Evolutionary conservation across 1,139 yeast species (phyloP).

Genomic region (Hyphopichia fennica): DNA sequence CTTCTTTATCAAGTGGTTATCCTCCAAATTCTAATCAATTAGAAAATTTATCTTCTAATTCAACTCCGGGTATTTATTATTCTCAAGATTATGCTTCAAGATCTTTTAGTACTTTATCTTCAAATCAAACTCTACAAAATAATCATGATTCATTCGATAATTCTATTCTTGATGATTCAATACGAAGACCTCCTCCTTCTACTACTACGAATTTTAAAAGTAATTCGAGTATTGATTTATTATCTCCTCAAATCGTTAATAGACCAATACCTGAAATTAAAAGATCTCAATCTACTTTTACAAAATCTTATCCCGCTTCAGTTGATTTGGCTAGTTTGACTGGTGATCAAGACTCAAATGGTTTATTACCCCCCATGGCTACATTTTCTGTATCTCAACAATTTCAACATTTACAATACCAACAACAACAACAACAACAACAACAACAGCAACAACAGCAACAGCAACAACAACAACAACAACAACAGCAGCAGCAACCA

Average conservation of each 20-base stretch:
- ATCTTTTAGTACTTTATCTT: conserved; percentile 1
- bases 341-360: conserved; percentile 6
- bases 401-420: conserved; percentile 1
- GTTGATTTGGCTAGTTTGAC: conserved; percentile 28
- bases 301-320: conserved; percentile 39
- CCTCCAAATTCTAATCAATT: too few relatives aligned
- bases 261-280: conserved; percentile 7
- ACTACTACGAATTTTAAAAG: conserved; percentile 3
- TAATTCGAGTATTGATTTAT: conserved; percentile 21
- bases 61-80: conserved; percentile 16
- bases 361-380: conserved; percentile 43
- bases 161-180: too few relatives aligned
- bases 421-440: conserved; percentile 5
- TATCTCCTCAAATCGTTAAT: conserved; percentile 25
- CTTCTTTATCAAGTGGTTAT: too few relatives aligned
- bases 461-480: not conserved
- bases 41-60: conserved; percentile 8
- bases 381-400: conserved; percentile 21
- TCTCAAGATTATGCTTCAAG: conserved; percentile 6
- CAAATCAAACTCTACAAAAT: not conserved
- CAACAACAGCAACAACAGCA: not conserved
- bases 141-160: not conserved
- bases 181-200: too few relatives aligned
- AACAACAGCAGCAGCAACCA: not conserved
- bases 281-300: conserved; percentile 21